Evolutionary conservation across 352 stramenopile species (phyloP).

Genomic region (Phytophthora constricta): DNA sequence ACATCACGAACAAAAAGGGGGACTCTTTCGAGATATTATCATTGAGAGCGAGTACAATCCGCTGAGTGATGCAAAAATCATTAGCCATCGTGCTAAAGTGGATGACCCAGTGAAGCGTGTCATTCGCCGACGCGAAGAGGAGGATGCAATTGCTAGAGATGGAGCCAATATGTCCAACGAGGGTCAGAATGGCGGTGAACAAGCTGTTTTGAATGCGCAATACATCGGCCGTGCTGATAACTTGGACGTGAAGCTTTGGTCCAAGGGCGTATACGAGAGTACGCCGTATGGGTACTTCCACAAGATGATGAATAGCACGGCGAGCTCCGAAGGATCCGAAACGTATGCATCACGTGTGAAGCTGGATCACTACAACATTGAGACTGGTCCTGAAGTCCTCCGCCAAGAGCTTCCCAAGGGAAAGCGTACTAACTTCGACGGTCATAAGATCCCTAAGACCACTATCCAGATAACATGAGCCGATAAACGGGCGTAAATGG

Average conservation of each 20-base stretch:
- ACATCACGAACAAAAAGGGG: conserved; percentile 86
- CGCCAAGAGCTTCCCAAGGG: conserved; percentile 59
- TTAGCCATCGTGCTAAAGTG: conserved; percentile 51
- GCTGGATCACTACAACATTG: conserved; percentile 79
- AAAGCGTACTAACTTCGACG: conserved; percentile 75
- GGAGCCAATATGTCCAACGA: conserved; percentile 45
- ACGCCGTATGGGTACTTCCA: conserved; percentile 87
- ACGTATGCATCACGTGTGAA: conserved; percentile 69
- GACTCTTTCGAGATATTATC: conserved; percentile 85
- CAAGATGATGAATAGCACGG: conserved; percentile 76
- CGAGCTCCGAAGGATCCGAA: conserved; percentile 51
- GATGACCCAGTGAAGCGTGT: conserved; percentile 77
- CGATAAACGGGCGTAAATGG: background rate
- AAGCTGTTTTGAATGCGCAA: conserved; percentile 4
- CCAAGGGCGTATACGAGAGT: conserved; percentile 76
- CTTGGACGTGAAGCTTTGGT: conserved; percentile 78
- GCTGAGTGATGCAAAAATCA: conserved; percentile 65
- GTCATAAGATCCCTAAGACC: conserved; percentile 47
- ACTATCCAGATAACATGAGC: conserved; percentile 58
- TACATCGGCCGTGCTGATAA: conserved; percentile 59
- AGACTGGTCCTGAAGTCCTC: conserved; percentile 49
- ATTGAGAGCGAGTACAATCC: conserved; percentile 88
- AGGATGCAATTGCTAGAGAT: conserved; percentile 65
- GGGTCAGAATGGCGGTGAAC: conserved; percentile 6
- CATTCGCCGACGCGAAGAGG: conserved; percentile 67